Evolutionary conservation across 148 eudicot species (phyloP), one percentile per base, ranked within the genome.

Genomic region (Nyssa sinensis): DNA sequence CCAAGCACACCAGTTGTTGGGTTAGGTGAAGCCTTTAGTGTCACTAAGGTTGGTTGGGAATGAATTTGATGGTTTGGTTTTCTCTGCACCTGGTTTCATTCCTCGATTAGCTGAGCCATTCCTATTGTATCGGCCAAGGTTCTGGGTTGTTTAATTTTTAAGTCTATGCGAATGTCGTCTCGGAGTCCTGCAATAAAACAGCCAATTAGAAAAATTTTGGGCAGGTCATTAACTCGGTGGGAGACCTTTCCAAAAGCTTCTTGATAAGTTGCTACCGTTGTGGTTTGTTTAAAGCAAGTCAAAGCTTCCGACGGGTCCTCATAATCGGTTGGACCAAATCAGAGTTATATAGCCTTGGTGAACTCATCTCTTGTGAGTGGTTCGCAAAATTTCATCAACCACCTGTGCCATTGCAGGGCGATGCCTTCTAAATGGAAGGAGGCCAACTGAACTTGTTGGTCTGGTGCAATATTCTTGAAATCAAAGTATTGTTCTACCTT

Each of bases 111-210:
- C n/a, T n/a, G 19, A 9, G 30, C 64, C 14, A 10, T 32, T 0
- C 64, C 64, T 6, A 60, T 60, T 30, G 64, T 60, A 32, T 27
- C 33, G 13, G 32, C 64, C 64, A 60, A 60, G 64, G 64, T 60
- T 3, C 9, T 16, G 9, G 64, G 16, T 60, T 60, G 16, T 27
- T 60, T 60, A 2, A 60, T 6, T 27, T 27, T 9, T 13, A 25
- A 13, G 14, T 0, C 27, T 11, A 25, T 0, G 14, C 13, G 32
- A 25, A 60, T 25, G 32, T 25, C 14, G 4, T 27, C 17, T 4
- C 17, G 1, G 64, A 60, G 25, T 19, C 57, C 57, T 14, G 14
- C 57, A 51, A 51, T 51, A 14, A 51, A 51, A 51, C 8, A 51
- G 3, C 14, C 14, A 51, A 51, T 12, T 14, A 51, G 16, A 19